These are phyloP conservation scores for Fusarium subglutinans DNA, from an alignment of 2,329 filamentous ascomycete species.

Conservation along the genomic window DNA sequence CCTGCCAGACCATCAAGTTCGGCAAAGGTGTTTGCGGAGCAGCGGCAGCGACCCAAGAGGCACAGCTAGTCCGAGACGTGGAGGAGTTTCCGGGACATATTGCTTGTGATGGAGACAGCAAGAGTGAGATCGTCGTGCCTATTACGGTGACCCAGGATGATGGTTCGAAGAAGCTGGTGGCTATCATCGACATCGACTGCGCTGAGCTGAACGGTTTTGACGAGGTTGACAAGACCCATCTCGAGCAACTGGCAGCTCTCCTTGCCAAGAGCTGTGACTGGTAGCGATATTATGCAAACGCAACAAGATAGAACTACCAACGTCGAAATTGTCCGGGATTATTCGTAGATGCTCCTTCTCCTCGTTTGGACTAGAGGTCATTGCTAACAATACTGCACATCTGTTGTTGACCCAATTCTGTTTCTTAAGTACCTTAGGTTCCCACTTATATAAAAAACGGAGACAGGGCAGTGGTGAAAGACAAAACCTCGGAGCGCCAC, in stretches of 20 bases:
- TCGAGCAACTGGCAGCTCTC: slow-evolving; percentile 73
- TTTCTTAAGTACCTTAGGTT: not conserved
- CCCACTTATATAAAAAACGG: slow-evolving; percentile 26
- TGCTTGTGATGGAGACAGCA: slow-evolving; percentile 79
- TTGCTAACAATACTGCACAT: not conserved
- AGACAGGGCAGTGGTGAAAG: slow-evolving; percentile 13
- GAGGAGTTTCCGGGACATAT: slow-evolving; percentile 82
- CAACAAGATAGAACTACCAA: not conserved
- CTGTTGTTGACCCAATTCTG: not conserved
- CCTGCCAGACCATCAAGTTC: slow-evolving; percentile 80
- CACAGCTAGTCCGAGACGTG: slow-evolving; percentile 76
- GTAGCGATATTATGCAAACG: slow-evolving; percentile 47
- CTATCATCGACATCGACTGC: slow-evolving; percentile 85
- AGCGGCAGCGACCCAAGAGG: slow-evolving; percentile 67
- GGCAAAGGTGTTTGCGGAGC: slow-evolving; percentile 79
- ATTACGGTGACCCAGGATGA: slow-evolving; percentile 57
- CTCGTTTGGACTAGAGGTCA: not conserved
- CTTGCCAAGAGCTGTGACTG: slow-evolving; percentile 73
- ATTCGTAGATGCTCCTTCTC: not conserved
- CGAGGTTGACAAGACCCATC: slow-evolving; percentile 68
- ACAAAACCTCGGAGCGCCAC: slow-evolving; percentile 8
- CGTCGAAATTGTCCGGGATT: not conserved
- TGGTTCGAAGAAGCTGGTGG: slow-evolving; percentile 62
- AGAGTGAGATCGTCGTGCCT: slow-evolving; percentile 85
- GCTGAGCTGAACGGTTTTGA: slow-evolving; percentile 73